These are phyloP conservation scores for Themeda triandra DNA, from an alignment of 176 grass and related monocot genomes.

Conservation along the genomic window DNA sequence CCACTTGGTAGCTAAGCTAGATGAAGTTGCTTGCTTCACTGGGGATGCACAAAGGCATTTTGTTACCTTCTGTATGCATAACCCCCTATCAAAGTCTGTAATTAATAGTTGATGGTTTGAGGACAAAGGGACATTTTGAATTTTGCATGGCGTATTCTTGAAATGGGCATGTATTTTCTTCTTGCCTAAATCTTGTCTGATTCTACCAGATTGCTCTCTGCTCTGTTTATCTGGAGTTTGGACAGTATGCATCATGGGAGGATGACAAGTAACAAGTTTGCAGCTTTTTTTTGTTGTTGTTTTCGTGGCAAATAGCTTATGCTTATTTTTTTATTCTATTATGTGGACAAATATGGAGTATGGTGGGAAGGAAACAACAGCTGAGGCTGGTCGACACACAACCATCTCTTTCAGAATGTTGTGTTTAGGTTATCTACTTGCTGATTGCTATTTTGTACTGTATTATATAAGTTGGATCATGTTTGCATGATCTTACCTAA, in stretches of 20 bases:
- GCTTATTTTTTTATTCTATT: background rate
- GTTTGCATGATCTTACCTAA: background rate
- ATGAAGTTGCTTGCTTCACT: conserved; percentile 53
- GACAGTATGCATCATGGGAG: conserved; percentile 6
- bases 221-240: conserved; percentile 23
- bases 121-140: conserved; percentile 46
- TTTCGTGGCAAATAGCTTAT: background rate
- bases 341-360: background rate
- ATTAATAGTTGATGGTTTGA: conserved; percentile 62
- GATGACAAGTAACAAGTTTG: conserved; percentile 27
- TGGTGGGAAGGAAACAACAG: background rate
- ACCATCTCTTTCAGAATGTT: background rate
- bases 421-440: background rate
- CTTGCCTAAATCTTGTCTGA: conserved; percentile 32
- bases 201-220: conserved; percentile 27
- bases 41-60: conserved; percentile 58
- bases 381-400: background rate
- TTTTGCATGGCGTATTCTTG: conserved; percentile 48
- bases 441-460: background rate
- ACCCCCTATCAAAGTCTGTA: conserved; percentile 49
- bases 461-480: background rate
- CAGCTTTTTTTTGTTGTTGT: background rate
- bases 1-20: conserved; percentile 52
- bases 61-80: conserved; percentile 55
- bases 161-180: conserved; percentile 39